These are phyloP conservation scores for Stagonosporopsis chrysanthemi DNA, from an alignment of 2,329 filamentous ascomycete genomes.

Conservation along the genomic window DNA sequence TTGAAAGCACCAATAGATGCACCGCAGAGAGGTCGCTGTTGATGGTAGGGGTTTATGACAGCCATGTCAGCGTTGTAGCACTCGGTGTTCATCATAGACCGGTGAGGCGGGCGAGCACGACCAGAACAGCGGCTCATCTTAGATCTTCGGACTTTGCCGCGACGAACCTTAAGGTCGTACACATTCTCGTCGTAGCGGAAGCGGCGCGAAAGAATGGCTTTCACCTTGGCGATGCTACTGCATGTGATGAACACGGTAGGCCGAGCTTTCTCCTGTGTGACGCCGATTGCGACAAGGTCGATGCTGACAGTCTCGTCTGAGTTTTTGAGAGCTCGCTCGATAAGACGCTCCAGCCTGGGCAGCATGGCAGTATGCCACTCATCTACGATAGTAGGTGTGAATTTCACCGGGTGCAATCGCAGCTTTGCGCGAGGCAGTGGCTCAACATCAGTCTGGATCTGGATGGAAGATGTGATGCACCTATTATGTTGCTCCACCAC, in stretches of 20 bases:
- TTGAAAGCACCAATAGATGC: conserved; percentile 94
- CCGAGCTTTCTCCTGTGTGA: conserved; percentile 68
- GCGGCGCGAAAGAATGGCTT: conserved; percentile 73
- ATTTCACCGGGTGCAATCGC: conserved; percentile 55
- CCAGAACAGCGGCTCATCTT: conserved; percentile 54
- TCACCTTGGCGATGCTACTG: conserved; percentile 75
- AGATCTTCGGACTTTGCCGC: conserved; percentile 71
- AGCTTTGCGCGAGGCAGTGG: conserved; percentile 43
- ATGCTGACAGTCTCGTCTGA: conserved; percentile 80
- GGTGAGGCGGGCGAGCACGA: conserved; percentile 45
- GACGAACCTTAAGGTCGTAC: conserved; percentile 74
- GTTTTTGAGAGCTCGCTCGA: conserved; percentile 75
- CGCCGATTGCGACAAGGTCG: conserved; percentile 76
- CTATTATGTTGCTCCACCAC: conserved; percentile 29
- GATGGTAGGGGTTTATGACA: conserved; percentile 75
- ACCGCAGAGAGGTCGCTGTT: conserved; percentile 80
- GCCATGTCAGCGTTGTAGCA: conserved; percentile 48
- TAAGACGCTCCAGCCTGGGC: conserved; percentile 74
- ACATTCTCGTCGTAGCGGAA: conserved; percentile 71
- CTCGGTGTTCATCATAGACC: conserved; percentile 51
- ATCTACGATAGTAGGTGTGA: conserved; percentile 69
- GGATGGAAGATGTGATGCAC: conserved; percentile 42
- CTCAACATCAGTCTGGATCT: conserved; percentile 45
- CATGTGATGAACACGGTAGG: conserved; percentile 81
- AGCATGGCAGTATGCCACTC: conserved; percentile 76